These are phyloP conservation scores for Martiniozyma asiatica DNA, from an alignment of 1,139 yeast species.

Conservation along the genomic window DNA sequence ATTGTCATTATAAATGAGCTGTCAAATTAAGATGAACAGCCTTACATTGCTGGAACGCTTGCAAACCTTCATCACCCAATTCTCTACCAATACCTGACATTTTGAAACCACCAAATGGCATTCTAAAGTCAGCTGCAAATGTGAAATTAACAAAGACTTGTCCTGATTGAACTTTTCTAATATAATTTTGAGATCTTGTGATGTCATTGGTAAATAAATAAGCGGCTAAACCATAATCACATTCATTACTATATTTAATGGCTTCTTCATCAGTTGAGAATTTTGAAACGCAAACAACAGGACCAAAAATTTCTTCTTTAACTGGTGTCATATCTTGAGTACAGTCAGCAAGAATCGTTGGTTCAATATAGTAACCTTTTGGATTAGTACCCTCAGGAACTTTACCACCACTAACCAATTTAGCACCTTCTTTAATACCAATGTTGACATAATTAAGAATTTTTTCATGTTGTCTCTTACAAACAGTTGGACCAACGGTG, in stretches of 20 bases:
- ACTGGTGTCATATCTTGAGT: slow-evolving; percentile 41
- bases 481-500: slow-evolving; percentile 71
- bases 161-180: slow-evolving; percentile 28
- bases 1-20: slow-evolving; percentile 9
- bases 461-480: slow-evolving; percentile 46
- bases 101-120: slow-evolving; percentile 47
- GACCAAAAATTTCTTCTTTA: slow-evolving; percentile 50
- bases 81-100: slow-evolving; percentile 50
- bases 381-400: slow-evolving; percentile 12
- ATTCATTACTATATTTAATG: slow-evolving; percentile 35
- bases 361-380: slow-evolving; percentile 37
- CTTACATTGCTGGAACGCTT: slow-evolving; percentile 45
- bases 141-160: slow-evolving; percentile 51
- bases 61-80: slow-evolving; percentile 47
- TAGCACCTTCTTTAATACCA: slow-evolving; percentile 48
- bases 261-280: slow-evolving; percentile 44
- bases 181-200: slow-evolving; percentile 27
- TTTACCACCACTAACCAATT: slow-evolving; percentile 40
- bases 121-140: slow-evolving; percentile 41
- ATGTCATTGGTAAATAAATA: slow-evolving; percentile 41
- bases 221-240: slow-evolving; percentile 48
- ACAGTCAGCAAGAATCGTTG: slow-evolving; percentile 45
- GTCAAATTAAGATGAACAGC: slow-evolving; percentile 45
- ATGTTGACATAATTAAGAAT: slow-evolving; percentile 36
- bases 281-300: slow-evolving; percentile 43